These are phyloP conservation scores for Fusarium transvaalense DNA, from an alignment of 2,329 filamentous ascomycete species.

Conservation along the genomic window DNA sequence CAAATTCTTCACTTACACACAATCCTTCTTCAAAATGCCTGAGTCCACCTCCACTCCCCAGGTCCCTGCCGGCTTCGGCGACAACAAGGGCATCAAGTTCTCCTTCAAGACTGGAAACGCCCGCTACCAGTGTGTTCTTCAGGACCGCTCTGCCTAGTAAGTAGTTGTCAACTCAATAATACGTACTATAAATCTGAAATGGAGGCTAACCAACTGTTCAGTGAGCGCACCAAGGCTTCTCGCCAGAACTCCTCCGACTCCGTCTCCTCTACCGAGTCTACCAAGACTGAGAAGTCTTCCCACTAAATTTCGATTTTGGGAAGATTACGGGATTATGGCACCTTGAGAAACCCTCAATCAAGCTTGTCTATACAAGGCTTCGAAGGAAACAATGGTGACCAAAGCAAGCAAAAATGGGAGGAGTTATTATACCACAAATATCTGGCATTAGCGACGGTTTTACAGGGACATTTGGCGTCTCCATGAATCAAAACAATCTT, in stretches of 20 bases:
- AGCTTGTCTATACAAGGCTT: not conserved
- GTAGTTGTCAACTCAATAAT: constrained; percentile 31
- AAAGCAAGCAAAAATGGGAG: constrained; percentile 24
- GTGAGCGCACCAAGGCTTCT: constrained; percentile 57
- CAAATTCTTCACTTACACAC: constrained; percentile 13
- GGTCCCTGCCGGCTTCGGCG: constrained; percentile 49
- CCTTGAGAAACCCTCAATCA: constrained; percentile 9
- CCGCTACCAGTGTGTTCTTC: constrained; percentile 57
- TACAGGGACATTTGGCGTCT: constrained; percentile 34
- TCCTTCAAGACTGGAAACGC: constrained; percentile 59
- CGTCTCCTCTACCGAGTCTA: constrained; percentile 50
- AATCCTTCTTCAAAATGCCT: constrained; percentile 41
- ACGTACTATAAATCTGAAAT: not conserved
- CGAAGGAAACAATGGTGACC: constrained; percentile 7
- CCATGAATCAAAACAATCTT: constrained; percentile 41
- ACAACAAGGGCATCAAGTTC: constrained; percentile 60
- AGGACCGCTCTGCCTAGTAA: constrained; percentile 61
- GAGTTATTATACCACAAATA: constrained; percentile 38
- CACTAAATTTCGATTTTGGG: constrained; percentile 30
- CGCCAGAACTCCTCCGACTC: constrained; percentile 55
- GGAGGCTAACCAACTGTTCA: constrained; percentile 43
- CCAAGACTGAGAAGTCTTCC: constrained; percentile 43
- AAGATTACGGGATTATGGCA: constrained; percentile 10
- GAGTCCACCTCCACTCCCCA: constrained; percentile 33
- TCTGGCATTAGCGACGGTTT: constrained; percentile 46